Conservation (phyloP, 169 alveolate species). For the Eimeria brunetti region DNA sequence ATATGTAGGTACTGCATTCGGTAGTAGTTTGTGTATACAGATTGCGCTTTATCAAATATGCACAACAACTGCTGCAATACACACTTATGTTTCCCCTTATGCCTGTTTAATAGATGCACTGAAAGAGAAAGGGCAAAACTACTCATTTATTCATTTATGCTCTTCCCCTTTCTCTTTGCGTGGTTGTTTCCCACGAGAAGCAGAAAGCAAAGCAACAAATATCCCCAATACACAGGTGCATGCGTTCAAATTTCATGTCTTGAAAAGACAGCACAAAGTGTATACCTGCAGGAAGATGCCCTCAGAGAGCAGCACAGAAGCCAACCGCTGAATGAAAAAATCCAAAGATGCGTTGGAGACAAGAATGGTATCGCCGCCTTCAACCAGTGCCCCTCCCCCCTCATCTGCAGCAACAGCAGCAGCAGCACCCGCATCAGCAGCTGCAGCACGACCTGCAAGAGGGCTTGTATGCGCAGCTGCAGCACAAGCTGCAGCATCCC, state of each 20-base stretch:
- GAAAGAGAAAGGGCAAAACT: not conserved
- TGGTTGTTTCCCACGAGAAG: not conserved
- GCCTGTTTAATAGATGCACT: not conserved
- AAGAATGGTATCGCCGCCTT: conserved; percentile 11
- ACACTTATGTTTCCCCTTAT: not conserved
- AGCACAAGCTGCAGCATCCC: not conserved
- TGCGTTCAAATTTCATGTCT: not conserved
- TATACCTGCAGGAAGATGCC: conserved; percentile 80
- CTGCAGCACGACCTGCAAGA: too few species aligned
- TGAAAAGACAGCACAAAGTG: not conserved
- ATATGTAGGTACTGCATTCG: too few species aligned
- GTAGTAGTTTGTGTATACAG: too few species aligned
- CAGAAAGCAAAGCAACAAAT: not conserved
- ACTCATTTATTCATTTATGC: not conserved
- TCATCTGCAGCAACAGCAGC: conserved; percentile 24
- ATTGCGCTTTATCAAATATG: too few species aligned
- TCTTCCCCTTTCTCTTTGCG: not conserved
- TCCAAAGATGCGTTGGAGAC: conserved; percentile 71
- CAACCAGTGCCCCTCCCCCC: conserved; percentile 53
- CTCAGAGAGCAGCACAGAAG: conserved; percentile 55
- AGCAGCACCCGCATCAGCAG: not conserved
- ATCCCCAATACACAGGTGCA: not conserved
- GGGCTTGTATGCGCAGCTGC: not conserved
- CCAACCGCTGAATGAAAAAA: conserved; percentile 73
- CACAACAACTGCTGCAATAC: not conserved